These are phyloP conservation scores for Anastatica hierochuntica DNA, from an alignment of 345 rosid genomes.

Conservation along the genomic window DNA sequence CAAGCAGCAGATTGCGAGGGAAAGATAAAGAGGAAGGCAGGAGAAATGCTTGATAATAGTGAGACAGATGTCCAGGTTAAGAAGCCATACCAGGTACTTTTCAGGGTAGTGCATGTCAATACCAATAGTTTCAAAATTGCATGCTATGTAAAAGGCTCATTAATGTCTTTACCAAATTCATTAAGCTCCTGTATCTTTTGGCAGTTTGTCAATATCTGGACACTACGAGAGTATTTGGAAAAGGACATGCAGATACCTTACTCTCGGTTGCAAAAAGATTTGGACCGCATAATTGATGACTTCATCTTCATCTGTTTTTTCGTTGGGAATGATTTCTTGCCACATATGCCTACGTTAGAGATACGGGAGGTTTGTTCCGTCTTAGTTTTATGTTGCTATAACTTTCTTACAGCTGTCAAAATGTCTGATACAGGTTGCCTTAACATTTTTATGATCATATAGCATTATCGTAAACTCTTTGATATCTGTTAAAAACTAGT, in stretches of 20 bases:
- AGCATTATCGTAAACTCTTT: neutral
- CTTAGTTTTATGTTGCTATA: neutral
- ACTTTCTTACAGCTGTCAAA: slow-evolving; percentile 1
- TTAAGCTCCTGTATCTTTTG: neutral
- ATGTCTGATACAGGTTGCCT: neutral
- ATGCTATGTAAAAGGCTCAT: slow-evolving; percentile 6
- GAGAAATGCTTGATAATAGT: slow-evolving; percentile 62
- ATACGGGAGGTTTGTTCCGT: slow-evolving; percentile 77
- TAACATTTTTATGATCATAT: neutral
- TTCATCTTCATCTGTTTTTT: slow-evolving; percentile 95
- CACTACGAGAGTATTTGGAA: slow-evolving; percentile 87
- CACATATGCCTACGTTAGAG: slow-evolving; percentile 97
- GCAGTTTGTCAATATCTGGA: slow-evolving; percentile 94
- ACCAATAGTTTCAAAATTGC: neutral
- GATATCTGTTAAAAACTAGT: neutral
- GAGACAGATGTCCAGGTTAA: slow-evolving; percentile 35
- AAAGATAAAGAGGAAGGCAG: slow-evolving; percentile 64
- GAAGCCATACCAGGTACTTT: slow-evolving; percentile 82
- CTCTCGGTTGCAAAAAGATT: slow-evolving; percentile 38
- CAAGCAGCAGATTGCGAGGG: slow-evolving; percentile 80
- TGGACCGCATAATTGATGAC: slow-evolving; percentile 82
- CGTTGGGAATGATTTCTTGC: slow-evolving; percentile 96
- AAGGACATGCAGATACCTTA: slow-evolving; percentile 57
- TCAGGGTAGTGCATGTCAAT: neutral
- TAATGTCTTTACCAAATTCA: neutral